Conservation (phyloP, 257 asterid genomes). For the Mentha longifolia region DNA sequence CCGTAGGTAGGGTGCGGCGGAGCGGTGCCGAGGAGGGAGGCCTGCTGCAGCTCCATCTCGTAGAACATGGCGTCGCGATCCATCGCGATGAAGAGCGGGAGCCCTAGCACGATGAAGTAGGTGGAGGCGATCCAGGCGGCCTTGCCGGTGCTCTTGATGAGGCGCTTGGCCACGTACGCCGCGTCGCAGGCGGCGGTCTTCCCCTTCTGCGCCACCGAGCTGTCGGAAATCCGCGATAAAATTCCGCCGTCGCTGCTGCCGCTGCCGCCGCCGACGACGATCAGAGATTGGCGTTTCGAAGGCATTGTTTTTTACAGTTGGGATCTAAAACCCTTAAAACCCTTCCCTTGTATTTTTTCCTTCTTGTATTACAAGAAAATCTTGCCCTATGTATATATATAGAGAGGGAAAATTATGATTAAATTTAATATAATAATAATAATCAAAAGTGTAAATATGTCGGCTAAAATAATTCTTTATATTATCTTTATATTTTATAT, state of each 20-base stretch:
- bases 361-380: neutral
- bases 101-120: conserved; percentile 57
- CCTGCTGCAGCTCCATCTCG: conserved; percentile 63
- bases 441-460: no score
- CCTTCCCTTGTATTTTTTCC: neutral
- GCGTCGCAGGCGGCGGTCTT: conserved; percentile 52
- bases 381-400: no score
- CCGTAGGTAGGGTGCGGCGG: neutral
- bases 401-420: no score
- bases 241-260: conserved; percentile 39
- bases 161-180: conserved; percentile 58
- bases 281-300: conserved; percentile 17
- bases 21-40: conserved; percentile 60
- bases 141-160: conserved; percentile 70
- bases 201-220: conserved; percentile 46
- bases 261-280: conserved; percentile 33
- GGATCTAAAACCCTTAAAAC: conserved; percentile 33
- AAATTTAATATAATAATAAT: no score
- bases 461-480: no score
- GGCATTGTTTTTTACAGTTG: conserved; percentile 25
- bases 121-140: conserved; percentile 74
- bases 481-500: no score
- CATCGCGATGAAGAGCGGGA: conserved; percentile 47
- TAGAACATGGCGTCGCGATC: conserved; percentile 61
- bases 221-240: conserved; percentile 48